Conservation (phyloP, 257 asterid genomes). For the Gentiana dahurica region DNA sequence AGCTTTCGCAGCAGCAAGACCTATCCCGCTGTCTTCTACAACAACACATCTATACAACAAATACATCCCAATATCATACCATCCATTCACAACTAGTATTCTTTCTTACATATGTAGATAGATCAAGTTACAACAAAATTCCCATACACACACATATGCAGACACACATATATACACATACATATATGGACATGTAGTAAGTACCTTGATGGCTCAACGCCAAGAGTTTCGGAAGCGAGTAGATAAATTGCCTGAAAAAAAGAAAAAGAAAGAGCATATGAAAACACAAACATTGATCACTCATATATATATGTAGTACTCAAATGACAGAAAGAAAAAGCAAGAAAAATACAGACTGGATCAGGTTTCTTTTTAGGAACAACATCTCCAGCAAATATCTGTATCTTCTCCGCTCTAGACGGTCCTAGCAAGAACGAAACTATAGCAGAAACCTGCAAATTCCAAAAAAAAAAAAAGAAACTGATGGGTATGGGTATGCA, state of each 20-base stretch:
- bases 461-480: too few relatives aligned
- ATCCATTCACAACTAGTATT: background rate
- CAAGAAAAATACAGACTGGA: constrained; percentile 47
- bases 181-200: background rate
- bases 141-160: too few relatives aligned
- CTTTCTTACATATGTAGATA: too few relatives aligned
- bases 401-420: constrained; percentile 68
- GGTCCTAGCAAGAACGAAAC: constrained; percentile 86
- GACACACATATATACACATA: too few relatives aligned
- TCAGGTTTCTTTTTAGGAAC: constrained; percentile 97
- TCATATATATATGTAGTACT: too few relatives aligned
- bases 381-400: constrained; percentile 89
- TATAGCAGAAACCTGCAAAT: constrained; percentile 79
- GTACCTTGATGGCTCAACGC: constrained; percentile 82
- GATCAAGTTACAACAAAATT: too few relatives aligned
- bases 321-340: background rate
- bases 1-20: constrained; percentile 94
- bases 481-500: too few relatives aligned
- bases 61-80: background rate
- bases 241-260: constrained; percentile 79
- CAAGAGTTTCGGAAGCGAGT: constrained; percentile 75
- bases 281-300: too few relatives aligned
- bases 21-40: constrained; percentile 93
- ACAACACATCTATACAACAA: constrained; percentile 63
- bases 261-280: constrained; percentile 4